Percentiles rank a stretch among this genome's conserved stretches.
Evolutionary conservation across 1,284 basidiomycete species (phyloP).

Genomic region (Malassezia nana): DNA sequence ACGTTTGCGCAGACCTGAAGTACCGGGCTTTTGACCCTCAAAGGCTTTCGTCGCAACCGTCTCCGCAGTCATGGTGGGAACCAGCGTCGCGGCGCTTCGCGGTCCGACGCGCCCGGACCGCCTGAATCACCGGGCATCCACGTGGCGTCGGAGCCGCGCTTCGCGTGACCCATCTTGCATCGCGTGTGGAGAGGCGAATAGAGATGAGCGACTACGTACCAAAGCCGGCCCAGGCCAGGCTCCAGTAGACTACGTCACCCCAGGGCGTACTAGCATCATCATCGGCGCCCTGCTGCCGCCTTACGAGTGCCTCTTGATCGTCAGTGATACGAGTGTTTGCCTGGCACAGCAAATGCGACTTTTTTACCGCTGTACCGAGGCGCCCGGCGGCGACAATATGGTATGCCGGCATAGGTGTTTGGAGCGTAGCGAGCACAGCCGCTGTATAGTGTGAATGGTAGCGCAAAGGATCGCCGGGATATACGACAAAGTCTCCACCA

Average conservation of each 20-base stretch:
- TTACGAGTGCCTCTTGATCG: constrained; percentile 3
- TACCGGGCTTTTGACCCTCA: constrained; percentile 48
- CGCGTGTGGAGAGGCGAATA: neutral
- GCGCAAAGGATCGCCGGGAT: constrained; percentile 88
- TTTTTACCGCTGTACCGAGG: constrained; percentile 92
- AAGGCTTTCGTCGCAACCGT: constrained; percentile 42
- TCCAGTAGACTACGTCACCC: constrained; percentile 33
- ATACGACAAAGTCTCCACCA: constrained; percentile 88
- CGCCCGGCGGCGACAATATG: constrained; percentile 90
- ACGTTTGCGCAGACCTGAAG: constrained; percentile 45
- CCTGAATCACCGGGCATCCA: neutral
- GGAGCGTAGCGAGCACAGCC: constrained; percentile 62
- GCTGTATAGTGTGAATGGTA: constrained; percentile 96
- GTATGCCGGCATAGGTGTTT: constrained; percentile 63
- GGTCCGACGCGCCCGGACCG: neutral
- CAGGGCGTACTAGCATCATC: constrained; percentile 10
- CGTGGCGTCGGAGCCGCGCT: neutral
- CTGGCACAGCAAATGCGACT: constrained; percentile 76
- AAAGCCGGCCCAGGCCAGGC: constrained; percentile 46
- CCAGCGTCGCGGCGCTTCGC: neutral
- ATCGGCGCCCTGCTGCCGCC: constrained; percentile 3
- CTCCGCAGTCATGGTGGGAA: constrained; percentile 28
- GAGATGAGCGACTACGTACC: constrained; percentile 25
- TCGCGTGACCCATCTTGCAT: neutral
- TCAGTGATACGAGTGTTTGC: constrained; percentile 5